Evolutionary conservation across 352 stramenopile genomes (phyloP).

Genomic region (Globisporangium cystogenes): DNA sequence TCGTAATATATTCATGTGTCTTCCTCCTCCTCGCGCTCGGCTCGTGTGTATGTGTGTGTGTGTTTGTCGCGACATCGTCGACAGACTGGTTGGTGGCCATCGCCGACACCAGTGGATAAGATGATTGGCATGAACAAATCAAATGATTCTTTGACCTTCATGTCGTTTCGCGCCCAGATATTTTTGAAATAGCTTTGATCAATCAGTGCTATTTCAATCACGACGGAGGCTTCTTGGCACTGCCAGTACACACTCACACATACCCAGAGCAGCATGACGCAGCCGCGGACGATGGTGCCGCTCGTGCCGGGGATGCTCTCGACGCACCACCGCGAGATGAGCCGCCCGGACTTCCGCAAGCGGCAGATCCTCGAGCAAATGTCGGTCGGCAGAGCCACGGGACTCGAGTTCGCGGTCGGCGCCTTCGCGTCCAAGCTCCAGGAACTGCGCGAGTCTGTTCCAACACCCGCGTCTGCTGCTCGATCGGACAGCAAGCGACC

Average conservation of each 20-base stretch:
- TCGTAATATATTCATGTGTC: slow-evolving; percentile 27
- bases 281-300: slow-evolving; percentile 13
- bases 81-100: too few species aligned
- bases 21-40: neutral
- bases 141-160: too few species aligned
- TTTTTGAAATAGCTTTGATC: too few species aligned
- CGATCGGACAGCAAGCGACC: neutral
- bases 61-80: too few species aligned
- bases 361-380: slow-evolving; percentile 63
- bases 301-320: slow-evolving; percentile 57
- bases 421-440: slow-evolving; percentile 15
- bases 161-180: too few species aligned
- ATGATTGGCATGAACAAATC: too few species aligned
- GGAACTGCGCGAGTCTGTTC: neutral
- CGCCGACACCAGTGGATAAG: too few species aligned
- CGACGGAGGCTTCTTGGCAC: too few species aligned
- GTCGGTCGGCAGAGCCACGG: slow-evolving; percentile 33
- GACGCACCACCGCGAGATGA: slow-evolving; percentile 37
- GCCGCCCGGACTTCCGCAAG: slow-evolving; percentile 46
- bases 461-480: neutral
- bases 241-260: too few species aligned
- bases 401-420: neutral
- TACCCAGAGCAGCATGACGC: neutral
- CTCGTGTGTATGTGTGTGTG: neutral
- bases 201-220: too few species aligned